A percentile compares a stretch with the other conserved stretches of the same genome.
phyloP scores from a whole-genome alignment of 257 asterid species.

The Marsdenia floribunda region DNA sequence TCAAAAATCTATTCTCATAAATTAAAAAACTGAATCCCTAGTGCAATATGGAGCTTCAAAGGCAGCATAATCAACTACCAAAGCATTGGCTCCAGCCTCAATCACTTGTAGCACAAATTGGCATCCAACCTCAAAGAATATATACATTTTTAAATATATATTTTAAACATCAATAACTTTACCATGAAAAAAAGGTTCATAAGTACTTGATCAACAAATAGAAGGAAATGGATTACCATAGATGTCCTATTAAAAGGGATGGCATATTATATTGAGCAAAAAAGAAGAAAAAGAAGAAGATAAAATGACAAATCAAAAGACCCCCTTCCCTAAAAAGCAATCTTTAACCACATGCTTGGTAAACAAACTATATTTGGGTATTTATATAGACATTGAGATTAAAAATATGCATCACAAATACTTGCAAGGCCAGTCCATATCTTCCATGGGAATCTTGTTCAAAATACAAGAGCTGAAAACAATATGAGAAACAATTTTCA shows the following conservation, averaged over 20 bases:
- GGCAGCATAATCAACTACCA: too few relatives aligned
- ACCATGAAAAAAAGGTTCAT: neutral
- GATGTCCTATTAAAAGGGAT: neutral
- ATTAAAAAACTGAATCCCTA: too few relatives aligned
- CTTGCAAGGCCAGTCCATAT: conserved; percentile 97
- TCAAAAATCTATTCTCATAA: too few relatives aligned
- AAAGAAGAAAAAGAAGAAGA: neutral
- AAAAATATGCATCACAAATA: too few relatives aligned
- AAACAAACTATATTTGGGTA: neutral
- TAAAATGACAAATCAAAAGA: neutral
- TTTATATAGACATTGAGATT: too few relatives aligned
- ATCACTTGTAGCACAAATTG: too few relatives aligned
- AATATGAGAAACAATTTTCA: conserved; percentile 20
- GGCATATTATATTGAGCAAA: neutral
- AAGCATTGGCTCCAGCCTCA: too few relatives aligned
- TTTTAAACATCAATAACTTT: neutral
- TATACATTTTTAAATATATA: too few relatives aligned
- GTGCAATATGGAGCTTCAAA: too few relatives aligned
- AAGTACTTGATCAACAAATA: neutral
- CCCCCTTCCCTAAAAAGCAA: neutral
- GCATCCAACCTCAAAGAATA: too few relatives aligned
- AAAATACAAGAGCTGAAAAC: conserved; percentile 68
- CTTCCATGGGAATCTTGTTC: conserved; percentile 94
- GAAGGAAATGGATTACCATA: neutral
- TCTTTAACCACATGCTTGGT: neutral